A percentile compares a stretch with the other conserved stretches of the same genome.
These are phyloP conservation scores for Neoboletus brunneissimus DNA, from an alignment of 768 basidiomycete genomes.

Conservation along the genomic window DNA sequence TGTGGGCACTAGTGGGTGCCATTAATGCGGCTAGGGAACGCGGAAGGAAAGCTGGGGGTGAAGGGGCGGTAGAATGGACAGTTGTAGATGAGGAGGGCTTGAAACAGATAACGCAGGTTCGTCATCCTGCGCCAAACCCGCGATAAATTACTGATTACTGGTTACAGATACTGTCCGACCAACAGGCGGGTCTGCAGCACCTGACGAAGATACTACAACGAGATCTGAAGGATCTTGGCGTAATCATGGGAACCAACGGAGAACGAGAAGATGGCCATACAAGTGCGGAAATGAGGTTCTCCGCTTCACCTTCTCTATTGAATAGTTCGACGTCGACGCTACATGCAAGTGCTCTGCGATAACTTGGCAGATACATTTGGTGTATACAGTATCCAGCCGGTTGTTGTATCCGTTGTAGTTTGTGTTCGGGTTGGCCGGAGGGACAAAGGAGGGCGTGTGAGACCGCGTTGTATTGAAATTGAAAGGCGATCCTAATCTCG, in stretches of 20 bases:
- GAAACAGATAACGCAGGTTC: constrained; percentile 69
- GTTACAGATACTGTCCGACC: constrained; percentile 64
- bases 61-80: constrained; percentile 60
- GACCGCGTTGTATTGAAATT: constrained; percentile 9
- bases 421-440: constrained; percentile 2
- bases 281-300: constrained; percentile 15
- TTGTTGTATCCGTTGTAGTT: constrained; percentile 2
- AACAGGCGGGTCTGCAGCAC: constrained; percentile 79
- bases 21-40: constrained; percentile 57
- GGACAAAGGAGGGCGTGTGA: constrained; percentile 23
- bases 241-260: constrained; percentile 54
- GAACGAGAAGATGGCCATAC: constrained; percentile 32
- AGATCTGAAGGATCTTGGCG: constrained; percentile 59
- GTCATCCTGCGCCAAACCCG: constrained; percentile 12
- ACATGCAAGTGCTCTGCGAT: constrained; percentile 27
- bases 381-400: constrained; percentile 1
- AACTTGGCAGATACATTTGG: constrained; percentile 10
- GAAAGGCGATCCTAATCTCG: constrained; percentile 12
- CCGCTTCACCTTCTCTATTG: constrained; percentile 20
- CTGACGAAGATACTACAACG: constrained; percentile 71
- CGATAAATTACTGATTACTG: neutral
- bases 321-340: constrained; percentile 26
- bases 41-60: constrained; percentile 40
- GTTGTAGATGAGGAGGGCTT: constrained; percentile 88
- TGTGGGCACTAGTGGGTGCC: constrained; percentile 82